phyloP scores from a whole-genome alignment of 2,329 filamentous ascomycete species.

The Fusarium coicis region DNA sequence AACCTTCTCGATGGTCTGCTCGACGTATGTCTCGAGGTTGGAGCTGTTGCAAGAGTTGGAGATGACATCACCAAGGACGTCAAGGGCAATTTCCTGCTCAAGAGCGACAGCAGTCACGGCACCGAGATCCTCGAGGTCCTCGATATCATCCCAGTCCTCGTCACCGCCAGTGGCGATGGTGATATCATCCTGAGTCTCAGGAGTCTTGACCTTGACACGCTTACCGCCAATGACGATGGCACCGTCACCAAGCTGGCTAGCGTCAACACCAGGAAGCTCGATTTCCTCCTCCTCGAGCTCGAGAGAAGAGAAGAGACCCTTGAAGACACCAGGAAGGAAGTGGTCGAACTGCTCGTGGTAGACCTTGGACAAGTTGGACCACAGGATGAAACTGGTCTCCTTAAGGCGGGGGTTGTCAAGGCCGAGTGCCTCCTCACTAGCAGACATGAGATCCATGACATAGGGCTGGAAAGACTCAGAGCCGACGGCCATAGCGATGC shows the following conservation, averaged over 20 bases:
- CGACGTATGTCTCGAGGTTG: constrained; percentile 80
- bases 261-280: constrained; percentile 72
- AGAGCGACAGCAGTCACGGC: constrained; percentile 90
- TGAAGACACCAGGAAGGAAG: constrained; percentile 81
- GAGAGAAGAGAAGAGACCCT: constrained; percentile 84
- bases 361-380: constrained; percentile 93
- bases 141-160: constrained; percentile 68
- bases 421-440: constrained; percentile 89
- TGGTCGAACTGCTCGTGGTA: constrained; percentile 86
- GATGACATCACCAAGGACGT: constrained; percentile 93
- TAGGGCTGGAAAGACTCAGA: constrained; percentile 89
- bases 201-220: constrained; percentile 80
- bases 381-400: constrained; percentile 97
- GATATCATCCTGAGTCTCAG: constrained; percentile 65
- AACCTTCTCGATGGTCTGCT: constrained; percentile 86
- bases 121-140: constrained; percentile 84
- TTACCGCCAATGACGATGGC: constrained; percentile 82
- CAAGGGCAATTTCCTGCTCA: constrained; percentile 97
- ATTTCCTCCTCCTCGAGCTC: constrained; percentile 90
- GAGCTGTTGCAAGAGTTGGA: constrained; percentile 84
- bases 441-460: constrained; percentile 88
- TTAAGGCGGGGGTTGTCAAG: constrained; percentile 91
- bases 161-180: constrained; percentile 66
- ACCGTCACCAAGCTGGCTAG: constrained; percentile 74
- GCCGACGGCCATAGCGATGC: constrained; percentile 90